Evolutionary conservation across 1,284 basidiomycete species (phyloP).

Genomic region (Vanrija sp.): DNA sequence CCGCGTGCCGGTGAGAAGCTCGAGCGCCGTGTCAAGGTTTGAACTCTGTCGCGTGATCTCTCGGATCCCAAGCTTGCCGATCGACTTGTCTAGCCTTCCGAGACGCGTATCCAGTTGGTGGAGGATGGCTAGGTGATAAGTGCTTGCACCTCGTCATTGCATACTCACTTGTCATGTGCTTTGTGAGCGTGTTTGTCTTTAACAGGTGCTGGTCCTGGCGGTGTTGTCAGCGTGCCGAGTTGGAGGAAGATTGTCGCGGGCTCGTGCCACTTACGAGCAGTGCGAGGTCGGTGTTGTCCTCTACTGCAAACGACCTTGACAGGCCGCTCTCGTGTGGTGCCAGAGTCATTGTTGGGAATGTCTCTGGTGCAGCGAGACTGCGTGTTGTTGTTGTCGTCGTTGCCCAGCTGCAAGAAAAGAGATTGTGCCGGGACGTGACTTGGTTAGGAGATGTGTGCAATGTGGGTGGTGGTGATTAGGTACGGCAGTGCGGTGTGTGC

Average conservation of each 20-base stretch:
- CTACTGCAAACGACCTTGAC: slow-evolving; percentile 26
- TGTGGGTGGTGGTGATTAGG: no score
- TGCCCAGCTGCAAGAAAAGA: no score
- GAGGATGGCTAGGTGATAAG: slow-evolving; percentile 33
- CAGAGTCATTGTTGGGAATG: background rate
- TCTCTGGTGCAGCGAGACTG: background rate
- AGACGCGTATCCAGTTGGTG: slow-evolving; percentile 45
- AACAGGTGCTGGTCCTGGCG: slow-evolving; percentile 46
- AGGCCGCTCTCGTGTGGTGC: background rate
- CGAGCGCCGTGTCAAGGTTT: slow-evolving; percentile 10
- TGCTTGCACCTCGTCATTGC: background rate
- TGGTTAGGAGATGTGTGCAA: no score
- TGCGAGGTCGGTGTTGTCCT: slow-evolving; percentile 48
- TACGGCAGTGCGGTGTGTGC: no score
- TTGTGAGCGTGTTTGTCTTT: slow-evolving; percentile 46
- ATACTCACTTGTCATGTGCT: slow-evolving; percentile 45
- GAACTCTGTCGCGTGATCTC: slow-evolving; percentile 24
- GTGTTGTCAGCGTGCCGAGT: background rate
- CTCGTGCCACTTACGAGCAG: slow-evolving; percentile 29
- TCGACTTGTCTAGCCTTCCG: slow-evolving; percentile 45
- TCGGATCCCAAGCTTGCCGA: slow-evolving; percentile 45
- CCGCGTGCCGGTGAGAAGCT: background rate
- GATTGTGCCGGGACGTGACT: no score
- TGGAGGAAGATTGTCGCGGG: no score
- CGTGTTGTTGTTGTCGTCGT: background rate